Evolutionary conservation across 495 filamentous ascomycete species (phyloP).

Genomic region (Daldinia decipiens): DNA sequence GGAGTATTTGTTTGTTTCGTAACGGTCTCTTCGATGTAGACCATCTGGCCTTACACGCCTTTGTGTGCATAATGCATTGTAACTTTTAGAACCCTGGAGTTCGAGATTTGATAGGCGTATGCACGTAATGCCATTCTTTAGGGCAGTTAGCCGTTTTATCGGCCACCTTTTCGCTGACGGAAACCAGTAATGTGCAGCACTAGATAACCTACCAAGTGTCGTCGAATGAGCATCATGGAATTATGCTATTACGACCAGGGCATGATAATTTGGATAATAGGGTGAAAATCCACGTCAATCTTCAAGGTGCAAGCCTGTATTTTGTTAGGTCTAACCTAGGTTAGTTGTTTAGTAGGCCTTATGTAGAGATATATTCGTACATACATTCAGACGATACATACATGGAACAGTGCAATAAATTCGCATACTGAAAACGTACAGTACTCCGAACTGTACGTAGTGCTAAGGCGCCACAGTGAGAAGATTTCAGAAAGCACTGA

Average conservation of each 20-base stretch:
- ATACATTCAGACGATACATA: neutral
- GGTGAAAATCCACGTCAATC: slow-evolving; percentile 21
- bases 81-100: slow-evolving; percentile 10
- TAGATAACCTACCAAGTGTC: slow-evolving; percentile 26
- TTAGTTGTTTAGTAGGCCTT: too few relatives aligned
- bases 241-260: slow-evolving; percentile 42
- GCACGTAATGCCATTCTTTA: slow-evolving; percentile 42
- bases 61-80: slow-evolving; percentile 44
- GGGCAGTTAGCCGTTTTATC: slow-evolving; percentile 37
- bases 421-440: slow-evolving; percentile 5
- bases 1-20: slow-evolving; percentile 42
- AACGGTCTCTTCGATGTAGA: slow-evolving; percentile 24
- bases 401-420: neutral
- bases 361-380: neutral
- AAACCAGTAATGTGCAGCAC: slow-evolving; percentile 30
- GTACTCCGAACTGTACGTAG: slow-evolving; percentile 17
- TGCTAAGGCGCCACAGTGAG: slow-evolving; percentile 26
- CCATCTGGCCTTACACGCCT: slow-evolving; percentile 7
- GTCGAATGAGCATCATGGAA: slow-evolving; percentile 42
- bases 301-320: slow-evolving; percentile 11
- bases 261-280: slow-evolving; percentile 31
- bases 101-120: slow-evolving; percentile 43
- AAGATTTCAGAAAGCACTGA: slow-evolving; percentile 21
- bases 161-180: slow-evolving; percentile 20
- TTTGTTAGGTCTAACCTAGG: neutral